Evolutionary conservation across 305 asterid species (phyloP), one percentile per base, ranked within the genome.

Genomic region (Fraxinus greggii): DNA sequence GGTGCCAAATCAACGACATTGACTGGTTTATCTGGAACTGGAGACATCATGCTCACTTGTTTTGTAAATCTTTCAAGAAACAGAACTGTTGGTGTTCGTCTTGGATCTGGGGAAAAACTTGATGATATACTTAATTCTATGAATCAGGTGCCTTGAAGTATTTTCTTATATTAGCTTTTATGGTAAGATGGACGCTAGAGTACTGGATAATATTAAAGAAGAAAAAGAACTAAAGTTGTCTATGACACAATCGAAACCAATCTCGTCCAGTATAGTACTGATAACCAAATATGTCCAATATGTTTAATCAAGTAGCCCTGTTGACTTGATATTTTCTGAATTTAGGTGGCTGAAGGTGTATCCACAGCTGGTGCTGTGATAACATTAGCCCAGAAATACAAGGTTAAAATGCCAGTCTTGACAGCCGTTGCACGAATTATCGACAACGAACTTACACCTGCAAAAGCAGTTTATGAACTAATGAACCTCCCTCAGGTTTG

Each of bases 401-500:
- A 95, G 88, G 97, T 95, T 31, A 93, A 95, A 86, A 67, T 95
- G 93, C 98, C 98, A 4, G 98, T 95, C 48, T 89, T 95, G 86
- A 95, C 98, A 72, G 98, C 98, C 59, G 98, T 93, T 81, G 98
- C 98, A 26, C 90, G 95, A 79, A 95, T 95, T 32, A 83, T 95
- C 54, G 98, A 95, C 90, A 90, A 91, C 29, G 98, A 94, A 79
- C 93, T 94, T 7, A 92, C 97, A 0, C 97, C 98, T 5, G 87
- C 91, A 21, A 92, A 90, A 85, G 98, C 98, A 69, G 97, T 95
- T 80, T 89, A 76, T 86, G 98, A 95, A 86, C 88, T 95, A 15
- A 95, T 95, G 98, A 91, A 88, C 86, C 98, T 95, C 81, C 98
- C 98, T 73, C 98, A 94, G 98, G 98, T 94, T 85, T 31, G 91